phyloP scores from a whole-genome alignment of 2,329 filamentous ascomycete genomes.

The Alternaria panax region DNA sequence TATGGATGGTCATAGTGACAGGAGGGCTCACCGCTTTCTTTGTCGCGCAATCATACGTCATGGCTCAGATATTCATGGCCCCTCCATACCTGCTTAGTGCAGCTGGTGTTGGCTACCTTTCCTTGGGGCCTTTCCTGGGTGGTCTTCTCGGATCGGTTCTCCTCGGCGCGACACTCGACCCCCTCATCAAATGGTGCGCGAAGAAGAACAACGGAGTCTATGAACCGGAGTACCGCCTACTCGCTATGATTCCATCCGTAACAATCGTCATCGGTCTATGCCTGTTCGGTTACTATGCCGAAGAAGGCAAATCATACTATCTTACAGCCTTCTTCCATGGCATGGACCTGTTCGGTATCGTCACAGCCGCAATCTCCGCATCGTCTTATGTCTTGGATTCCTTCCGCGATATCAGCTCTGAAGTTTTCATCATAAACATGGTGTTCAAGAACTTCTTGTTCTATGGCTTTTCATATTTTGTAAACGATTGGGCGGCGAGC shows the following conservation, averaged over 20 bases:
- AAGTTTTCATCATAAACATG: slow-evolving; percentile 56
- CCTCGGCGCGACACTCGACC: slow-evolving; percentile 44
- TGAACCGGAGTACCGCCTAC: slow-evolving; percentile 62
- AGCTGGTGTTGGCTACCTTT: slow-evolving; percentile 55
- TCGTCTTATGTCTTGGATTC: slow-evolving; percentile 52
- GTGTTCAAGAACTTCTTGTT: slow-evolving; percentile 56
- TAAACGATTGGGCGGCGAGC: slow-evolving; percentile 52
- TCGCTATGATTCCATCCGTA: slow-evolving; percentile 44
- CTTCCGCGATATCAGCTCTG: slow-evolving; percentile 51
- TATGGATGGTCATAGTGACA: slow-evolving; percentile 59
- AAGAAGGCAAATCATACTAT: slow-evolving; percentile 32
- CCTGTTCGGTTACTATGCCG: slow-evolving; percentile 48
- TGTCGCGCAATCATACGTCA: slow-evolving; percentile 54
- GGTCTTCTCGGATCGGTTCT: slow-evolving; percentile 38
- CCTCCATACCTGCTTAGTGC: slow-evolving; percentile 57
- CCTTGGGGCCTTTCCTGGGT: slow-evolving; percentile 52
- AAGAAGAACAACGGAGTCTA: slow-evolving; percentile 61
- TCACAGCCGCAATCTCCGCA: slow-evolving; percentile 41
- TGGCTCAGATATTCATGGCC: slow-evolving; percentile 58
- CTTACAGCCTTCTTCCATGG: slow-evolving; percentile 46
- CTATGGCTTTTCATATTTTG: slow-evolving; percentile 54
- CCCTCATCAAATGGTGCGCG: slow-evolving; percentile 53
- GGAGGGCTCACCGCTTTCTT: slow-evolving; percentile 54
- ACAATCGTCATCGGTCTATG: slow-evolving; percentile 49
- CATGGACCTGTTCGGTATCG: slow-evolving; percentile 45